A percentile compares a stretch with the other conserved stretches of the same genome.
These are phyloP conservation scores for Aspergillus sp. DNA, from an alignment of 2,329 filamentous ascomycete genomes.

Conservation along the genomic window DNA sequence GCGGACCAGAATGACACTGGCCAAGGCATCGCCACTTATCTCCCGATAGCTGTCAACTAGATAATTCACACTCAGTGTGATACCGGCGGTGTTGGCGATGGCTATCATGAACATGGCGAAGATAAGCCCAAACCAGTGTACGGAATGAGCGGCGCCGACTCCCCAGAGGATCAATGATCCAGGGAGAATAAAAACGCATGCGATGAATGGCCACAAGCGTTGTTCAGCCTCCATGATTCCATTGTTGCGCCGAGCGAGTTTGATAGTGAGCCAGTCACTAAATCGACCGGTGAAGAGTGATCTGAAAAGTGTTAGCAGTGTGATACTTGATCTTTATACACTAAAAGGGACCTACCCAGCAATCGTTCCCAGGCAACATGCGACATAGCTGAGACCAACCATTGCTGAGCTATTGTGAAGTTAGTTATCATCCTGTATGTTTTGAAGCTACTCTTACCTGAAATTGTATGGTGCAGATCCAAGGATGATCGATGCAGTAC, in stretches of 20 bases:
- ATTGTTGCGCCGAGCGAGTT: constrained; percentile 34
- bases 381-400: constrained; percentile 35
- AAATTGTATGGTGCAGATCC: constrained; percentile 33
- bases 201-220: constrained; percentile 35
- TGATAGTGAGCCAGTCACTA: constrained; percentile 36
- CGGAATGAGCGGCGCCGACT: constrained; percentile 37
- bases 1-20: constrained; percentile 42
- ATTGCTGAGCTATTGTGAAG: constrained; percentile 28
- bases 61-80: constrained; percentile 37
- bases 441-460: constrained; percentile 11
- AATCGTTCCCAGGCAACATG: constrained; percentile 29
- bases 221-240: constrained; percentile 40
- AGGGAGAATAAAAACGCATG: constrained; percentile 31
- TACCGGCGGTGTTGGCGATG: constrained; percentile 32
- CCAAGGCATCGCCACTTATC: constrained; percentile 36
- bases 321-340: too few species aligned
- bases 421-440: background rate
- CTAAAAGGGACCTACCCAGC: constrained; percentile 18
- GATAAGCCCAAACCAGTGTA: constrained; percentile 40
- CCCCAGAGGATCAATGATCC: constrained; percentile 34
- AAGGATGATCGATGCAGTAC: constrained; percentile 33
- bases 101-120: constrained; percentile 41
- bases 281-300: constrained; percentile 35
- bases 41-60: constrained; percentile 38
- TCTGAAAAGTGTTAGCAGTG: constrained; percentile 10